Evolutionary conservation across 257 asterid species (phyloP).

Genomic region (Fraxinus pennsylvanica): DNA sequence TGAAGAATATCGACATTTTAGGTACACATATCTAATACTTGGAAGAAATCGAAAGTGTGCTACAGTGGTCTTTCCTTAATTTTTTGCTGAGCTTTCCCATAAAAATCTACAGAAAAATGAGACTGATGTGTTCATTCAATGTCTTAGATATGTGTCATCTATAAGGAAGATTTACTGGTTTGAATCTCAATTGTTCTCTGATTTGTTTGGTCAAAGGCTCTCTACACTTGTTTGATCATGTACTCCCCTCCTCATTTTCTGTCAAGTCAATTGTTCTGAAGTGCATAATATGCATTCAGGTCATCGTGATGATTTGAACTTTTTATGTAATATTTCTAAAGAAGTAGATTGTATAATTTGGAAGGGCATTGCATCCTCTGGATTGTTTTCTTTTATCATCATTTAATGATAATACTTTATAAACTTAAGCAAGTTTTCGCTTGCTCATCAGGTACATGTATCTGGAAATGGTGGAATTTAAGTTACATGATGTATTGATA

Average conservation of each 20-base stretch:
- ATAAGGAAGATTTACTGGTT: background rate
- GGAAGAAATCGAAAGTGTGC: background rate
- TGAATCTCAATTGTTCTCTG: background rate
- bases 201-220: background rate
- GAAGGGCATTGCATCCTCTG: background rate
- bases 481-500: constrained; percentile 71
- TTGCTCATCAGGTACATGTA: constrained; percentile 63
- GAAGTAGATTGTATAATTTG: no score
- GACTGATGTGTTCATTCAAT: background rate
- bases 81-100: background rate
- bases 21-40: background rate
- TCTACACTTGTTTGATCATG: background rate
- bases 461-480: constrained; percentile 90
- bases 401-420: background rate
- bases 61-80: background rate
- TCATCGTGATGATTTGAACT: no score
- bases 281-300: no score
- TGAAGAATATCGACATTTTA: background rate
- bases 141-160: background rate
- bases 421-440: background rate
- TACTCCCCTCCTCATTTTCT: no score
- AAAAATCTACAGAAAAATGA: background rate
- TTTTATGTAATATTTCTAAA: no score
- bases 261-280: no score
- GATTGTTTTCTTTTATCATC: background rate